Evolutionary conservation across 2,329 filamentous ascomycete species (phyloP).

Genomic region (Clarireedia monteithiana): DNA sequence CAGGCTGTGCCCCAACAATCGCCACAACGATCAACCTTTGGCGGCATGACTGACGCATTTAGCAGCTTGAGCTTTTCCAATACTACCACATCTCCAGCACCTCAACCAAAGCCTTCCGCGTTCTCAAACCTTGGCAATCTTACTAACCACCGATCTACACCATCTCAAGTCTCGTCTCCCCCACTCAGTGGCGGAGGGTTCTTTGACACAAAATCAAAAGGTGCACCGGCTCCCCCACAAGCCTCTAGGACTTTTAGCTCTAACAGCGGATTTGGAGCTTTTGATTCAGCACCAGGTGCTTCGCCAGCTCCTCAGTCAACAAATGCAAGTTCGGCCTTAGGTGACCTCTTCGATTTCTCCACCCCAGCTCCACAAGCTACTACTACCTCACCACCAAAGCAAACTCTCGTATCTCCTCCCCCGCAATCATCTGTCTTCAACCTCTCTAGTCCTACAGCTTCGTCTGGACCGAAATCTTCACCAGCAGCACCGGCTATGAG

Average conservation of each 20-base stretch:
- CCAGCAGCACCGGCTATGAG: constrained; percentile 32
- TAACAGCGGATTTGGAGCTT: constrained; percentile 56
- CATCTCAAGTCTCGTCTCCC: constrained; percentile 38
- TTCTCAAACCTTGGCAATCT: constrained; percentile 41
- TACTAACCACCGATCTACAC: constrained; percentile 32
- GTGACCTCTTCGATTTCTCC: constrained; percentile 76
- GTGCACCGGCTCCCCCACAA: constrained; percentile 35
- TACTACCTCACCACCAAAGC: constrained; percentile 35
- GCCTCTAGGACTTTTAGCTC: constrained; percentile 45
- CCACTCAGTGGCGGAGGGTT: constrained; percentile 62
- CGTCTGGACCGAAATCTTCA: constrained; percentile 35
- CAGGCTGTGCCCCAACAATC: constrained; percentile 35
- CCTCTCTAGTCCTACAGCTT: constrained; percentile 49
- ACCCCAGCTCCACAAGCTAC: constrained; percentile 38
- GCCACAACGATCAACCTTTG: constrained; percentile 39
- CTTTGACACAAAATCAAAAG: constrained; percentile 68
- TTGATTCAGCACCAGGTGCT: constrained; percentile 38
- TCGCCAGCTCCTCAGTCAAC: constrained; percentile 30
- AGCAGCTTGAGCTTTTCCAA: constrained; percentile 55
- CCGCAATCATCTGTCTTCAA: constrained; percentile 67
- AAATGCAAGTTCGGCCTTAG: constrained; percentile 48
- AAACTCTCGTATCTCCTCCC: constrained; percentile 29
- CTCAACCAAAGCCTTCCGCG: constrained; percentile 35
- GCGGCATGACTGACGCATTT: constrained; percentile 71
- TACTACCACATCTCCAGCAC: constrained; percentile 36